A percentile compares a stretch with the other conserved stretches of the same genome.
phyloP scores from a whole-genome alignment of 371 early-diverging fungal genomes.

The Mucor indicus region DNA sequence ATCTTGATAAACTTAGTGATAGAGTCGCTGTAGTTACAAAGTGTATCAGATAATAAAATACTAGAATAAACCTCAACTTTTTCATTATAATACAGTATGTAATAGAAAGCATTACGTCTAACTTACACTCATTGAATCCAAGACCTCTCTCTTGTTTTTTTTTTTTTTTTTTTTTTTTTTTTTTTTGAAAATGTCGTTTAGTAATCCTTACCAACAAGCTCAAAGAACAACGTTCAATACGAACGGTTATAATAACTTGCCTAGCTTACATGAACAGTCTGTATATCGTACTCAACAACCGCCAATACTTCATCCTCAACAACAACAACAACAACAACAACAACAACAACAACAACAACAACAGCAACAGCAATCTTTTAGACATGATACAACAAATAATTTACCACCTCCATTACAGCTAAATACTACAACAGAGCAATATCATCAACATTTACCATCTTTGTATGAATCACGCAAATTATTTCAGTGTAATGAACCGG shows the following conservation, averaged over 20 bases:
- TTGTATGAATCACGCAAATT: slow-evolving; percentile 21
- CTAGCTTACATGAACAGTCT: slow-evolving; percentile 13
- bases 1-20: too few relatives aligned
- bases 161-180: too few relatives aligned
- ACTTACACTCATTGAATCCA: too few relatives aligned
- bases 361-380: background rate
- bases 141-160: too few relatives aligned
- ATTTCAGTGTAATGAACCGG: slow-evolving; percentile 15
- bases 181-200: slow-evolving; percentile 14
- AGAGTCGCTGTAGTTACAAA: too few relatives aligned
- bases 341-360: background rate
- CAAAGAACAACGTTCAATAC: background rate
- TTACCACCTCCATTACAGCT: background rate
- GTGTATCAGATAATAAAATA: too few relatives aligned
- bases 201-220: slow-evolving; percentile 3
- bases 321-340: slow-evolving; percentile 2
- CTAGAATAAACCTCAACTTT: too few relatives aligned
- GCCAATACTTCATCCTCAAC: background rate
- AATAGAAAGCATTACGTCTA: too few relatives aligned
- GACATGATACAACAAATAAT: background rate
- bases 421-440: background rate
- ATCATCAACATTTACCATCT: background rate
- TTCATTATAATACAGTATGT: too few relatives aligned
- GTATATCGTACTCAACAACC: slow-evolving; percentile 9
- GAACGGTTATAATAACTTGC: slow-evolving; percentile 4